Evolutionary conservation across 2,329 filamentous ascomycete genomes (phyloP), one percentile per base, ranked within the genome.

Genomic region (Juglanconis juglandina): DNA sequence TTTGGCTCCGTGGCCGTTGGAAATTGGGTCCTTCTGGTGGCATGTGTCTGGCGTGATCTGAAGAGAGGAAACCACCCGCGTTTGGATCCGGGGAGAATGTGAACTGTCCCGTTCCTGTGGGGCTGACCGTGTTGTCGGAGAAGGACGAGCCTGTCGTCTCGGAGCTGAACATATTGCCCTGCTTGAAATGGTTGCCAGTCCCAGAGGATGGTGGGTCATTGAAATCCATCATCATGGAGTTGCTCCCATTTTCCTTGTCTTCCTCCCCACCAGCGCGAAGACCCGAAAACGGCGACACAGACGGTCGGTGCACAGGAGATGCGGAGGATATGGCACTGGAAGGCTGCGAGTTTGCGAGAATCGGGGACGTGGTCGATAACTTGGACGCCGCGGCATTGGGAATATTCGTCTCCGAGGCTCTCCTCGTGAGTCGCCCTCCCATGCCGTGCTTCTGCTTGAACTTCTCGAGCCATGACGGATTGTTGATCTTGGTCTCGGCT

Each of bases 391-490:
- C 83, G 61, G 81, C 85, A 67, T 91, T 88, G 0, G 87, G 83
- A 57, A 93, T 89, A 70, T 91, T 92, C 42, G 87, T 83, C 71
- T 87, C 85, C 3, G 85, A 87, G 6, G 84, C 84, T 58, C 85
- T 76, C 49, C 85, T 77, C 63, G 79, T 77, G 42, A 86, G 69
- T 62, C 77, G 81, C 14, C 75, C 78, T 14, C 68, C 77, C 58
- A 85, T 76, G 35, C 76, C 87, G 72, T 96, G 89, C 77, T 94
- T 96, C 71, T 92, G 86, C 79, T 97, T 96, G 80, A 98, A 98
- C 72, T 95, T 96, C 70, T 96, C 92, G 39, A 98, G 81, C 93
- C 94, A 97, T 66, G 81, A 87, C 35, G 85, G 79, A 66, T 85
- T 95, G 65, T 91, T 84, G 53, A 84, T 84, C 68, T 89, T 90